These are phyloP conservation scores for Scutellaria minor DNA, from an alignment of 257 asterid species.

Conservation along the genomic window DNA sequence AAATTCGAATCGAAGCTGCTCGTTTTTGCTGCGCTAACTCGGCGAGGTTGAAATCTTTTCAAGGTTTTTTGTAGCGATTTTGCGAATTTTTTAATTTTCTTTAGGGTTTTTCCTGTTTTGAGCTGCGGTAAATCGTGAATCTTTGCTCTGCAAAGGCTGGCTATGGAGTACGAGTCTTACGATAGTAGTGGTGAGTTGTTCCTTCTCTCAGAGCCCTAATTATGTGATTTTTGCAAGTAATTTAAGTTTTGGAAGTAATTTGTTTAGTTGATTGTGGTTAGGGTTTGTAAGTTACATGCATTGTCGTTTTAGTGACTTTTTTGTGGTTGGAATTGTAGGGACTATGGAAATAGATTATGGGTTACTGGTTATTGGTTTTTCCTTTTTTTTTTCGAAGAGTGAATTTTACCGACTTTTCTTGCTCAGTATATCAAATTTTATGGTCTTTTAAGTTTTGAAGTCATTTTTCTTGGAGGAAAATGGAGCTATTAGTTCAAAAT, in stretches of 20 bases:
- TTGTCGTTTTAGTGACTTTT: constrained; percentile 30
- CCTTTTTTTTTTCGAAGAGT: not conserved
- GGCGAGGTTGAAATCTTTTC: constrained; percentile 17
- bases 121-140: constrained; percentile 38
- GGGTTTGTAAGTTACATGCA: constrained; percentile 36
- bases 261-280: constrained; percentile 23
- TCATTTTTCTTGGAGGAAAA: not conserved
- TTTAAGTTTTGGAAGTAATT: constrained; percentile 24
- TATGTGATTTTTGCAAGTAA: not conserved
- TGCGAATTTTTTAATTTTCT: constrained; percentile 16
- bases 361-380: constrained; percentile 7
- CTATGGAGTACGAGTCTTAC: constrained; percentile 65
- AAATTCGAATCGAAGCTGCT: constrained; percentile 35
- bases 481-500: not conserved
- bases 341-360: not conserved
- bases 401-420: constrained; percentile 3
- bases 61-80: constrained; percentile 19
- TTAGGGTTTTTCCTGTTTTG: constrained; percentile 29
- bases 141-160: constrained; percentile 51
- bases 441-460: constrained; percentile 6
- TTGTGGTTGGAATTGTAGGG: constrained; percentile 16
- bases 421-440: not conserved
- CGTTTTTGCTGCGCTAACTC: constrained; percentile 28
- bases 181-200: constrained; percentile 75
- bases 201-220: not conserved